A percentile compares a stretch with the other conserved stretches of the same genome.
Evolutionary conservation across 352 stramenopile genomes (phyloP).

Genomic region (Pythium insidiosum): DNA sequence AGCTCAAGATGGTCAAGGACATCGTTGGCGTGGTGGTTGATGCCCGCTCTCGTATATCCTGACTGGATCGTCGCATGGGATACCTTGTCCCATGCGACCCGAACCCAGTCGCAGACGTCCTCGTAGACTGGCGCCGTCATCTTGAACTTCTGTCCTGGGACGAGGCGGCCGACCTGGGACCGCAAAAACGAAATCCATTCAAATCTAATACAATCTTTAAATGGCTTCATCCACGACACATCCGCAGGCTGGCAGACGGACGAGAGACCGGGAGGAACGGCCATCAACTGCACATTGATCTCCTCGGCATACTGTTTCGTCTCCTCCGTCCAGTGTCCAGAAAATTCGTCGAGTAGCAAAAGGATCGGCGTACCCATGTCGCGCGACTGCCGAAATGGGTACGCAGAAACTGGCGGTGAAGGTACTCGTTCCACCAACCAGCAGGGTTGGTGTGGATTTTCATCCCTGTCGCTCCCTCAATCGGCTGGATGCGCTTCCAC

Average conservation of each 20-base stretch:
- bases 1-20: no score
- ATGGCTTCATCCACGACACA: slow-evolving; percentile 4
- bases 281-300: neutral
- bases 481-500: slow-evolving; percentile 10
- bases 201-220: no score
- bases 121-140: no score
- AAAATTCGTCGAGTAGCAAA: slow-evolving; percentile 6
- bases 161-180: no score
- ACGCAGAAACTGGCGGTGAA: slow-evolving; percentile 15
- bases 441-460: slow-evolving; percentile 20
- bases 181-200: no score
- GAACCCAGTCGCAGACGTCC: no score
- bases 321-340: slow-evolving; percentile 4
- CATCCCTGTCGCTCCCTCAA: slow-evolving; percentile 5
- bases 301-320: neutral
- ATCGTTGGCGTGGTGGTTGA: no score
- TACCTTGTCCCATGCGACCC: no score
- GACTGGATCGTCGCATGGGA: no score
- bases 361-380: slow-evolving; percentile 1
- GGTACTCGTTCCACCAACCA: slow-evolving; percentile 22
- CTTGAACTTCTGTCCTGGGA: no score
- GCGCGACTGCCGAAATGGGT: slow-evolving; percentile 18
- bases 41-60: no score
- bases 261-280: slow-evolving; percentile 3
- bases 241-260: slow-evolving; percentile 5